These are phyloP conservation scores for Fusarium papillatum DNA, from an alignment of 2,329 filamentous ascomycete species.

Conservation along the genomic window DNA sequence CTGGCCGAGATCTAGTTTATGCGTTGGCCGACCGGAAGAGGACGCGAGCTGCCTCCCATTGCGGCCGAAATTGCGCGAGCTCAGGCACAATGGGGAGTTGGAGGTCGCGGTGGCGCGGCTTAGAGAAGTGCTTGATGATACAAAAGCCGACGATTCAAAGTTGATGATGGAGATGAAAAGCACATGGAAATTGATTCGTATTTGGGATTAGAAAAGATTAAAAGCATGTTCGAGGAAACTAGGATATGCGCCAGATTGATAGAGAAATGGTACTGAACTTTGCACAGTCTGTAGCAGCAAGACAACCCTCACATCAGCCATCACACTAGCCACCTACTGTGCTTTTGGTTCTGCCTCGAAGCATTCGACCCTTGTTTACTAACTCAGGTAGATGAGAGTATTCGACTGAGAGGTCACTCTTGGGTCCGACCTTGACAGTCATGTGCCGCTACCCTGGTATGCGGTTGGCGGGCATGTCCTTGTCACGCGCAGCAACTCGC, in stretches of 20 bases:
- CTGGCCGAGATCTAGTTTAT: slow-evolving; percentile 37
- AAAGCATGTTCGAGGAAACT: not conserved
- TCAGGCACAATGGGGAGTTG: slow-evolving; percentile 36
- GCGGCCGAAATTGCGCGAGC: slow-evolving; percentile 21
- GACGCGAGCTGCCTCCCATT: slow-evolving; percentile 35
- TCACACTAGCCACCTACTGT: not conserved
- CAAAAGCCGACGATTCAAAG: not conserved
- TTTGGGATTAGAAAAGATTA: not conserved
- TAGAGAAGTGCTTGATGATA: not conserved
- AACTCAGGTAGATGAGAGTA: not conserved
- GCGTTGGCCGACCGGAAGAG: slow-evolving; percentile 22
- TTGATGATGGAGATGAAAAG: not conserved
- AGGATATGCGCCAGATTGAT: not conserved
- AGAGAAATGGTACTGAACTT: not conserved
- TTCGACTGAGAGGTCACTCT: not conserved
- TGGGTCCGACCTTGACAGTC: not conserved
- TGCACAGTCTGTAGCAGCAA: not conserved
- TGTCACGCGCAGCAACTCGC: not conserved
- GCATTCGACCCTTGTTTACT: not conserved
- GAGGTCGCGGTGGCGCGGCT: slow-evolving; percentile 23
- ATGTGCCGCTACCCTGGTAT: not conserved
- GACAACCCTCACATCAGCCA: not conserved
- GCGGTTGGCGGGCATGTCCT: not conserved
- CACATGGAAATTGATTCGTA: not conserved
- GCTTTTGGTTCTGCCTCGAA: not conserved